A percentile compares a stretch with the other conserved stretches of the same genome.
Evolutionary conservation across 2,329 filamentous ascomycete genomes (phyloP).

Genomic region (Aspergillus awamori): DNA sequence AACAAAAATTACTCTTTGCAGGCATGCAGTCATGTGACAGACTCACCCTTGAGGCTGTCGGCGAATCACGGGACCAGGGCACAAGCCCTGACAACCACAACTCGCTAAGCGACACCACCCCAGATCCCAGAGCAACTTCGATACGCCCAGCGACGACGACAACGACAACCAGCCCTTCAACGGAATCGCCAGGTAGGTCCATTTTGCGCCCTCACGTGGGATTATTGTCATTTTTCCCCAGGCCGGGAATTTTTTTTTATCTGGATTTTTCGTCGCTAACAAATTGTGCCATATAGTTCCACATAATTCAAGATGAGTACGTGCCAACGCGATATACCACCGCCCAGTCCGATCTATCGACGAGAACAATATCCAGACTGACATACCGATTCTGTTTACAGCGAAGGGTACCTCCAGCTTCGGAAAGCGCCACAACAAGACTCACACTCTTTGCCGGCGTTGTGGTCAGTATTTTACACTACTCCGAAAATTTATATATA

Average conservation of each 20-base stretch:
- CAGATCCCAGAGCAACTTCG: slow-evolving; percentile 40
- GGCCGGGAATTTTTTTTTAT: slow-evolving; percentile 14
- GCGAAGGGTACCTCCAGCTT: slow-evolving; percentile 74
- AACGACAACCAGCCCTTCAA: slow-evolving; percentile 51
- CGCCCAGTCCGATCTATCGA: slow-evolving; percentile 26
- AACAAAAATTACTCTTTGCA: too few relatives aligned
- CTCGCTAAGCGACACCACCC: slow-evolving; percentile 46
- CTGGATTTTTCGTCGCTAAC: slow-evolving; percentile 26
- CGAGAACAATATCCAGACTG: slow-evolving; percentile 42
- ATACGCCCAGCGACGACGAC: slow-evolving; percentile 50
- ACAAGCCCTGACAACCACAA: slow-evolving; percentile 44
- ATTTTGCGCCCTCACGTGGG: slow-evolving; percentile 8
- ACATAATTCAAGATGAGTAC: slow-evolving; percentile 63
- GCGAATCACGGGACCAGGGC: slow-evolving; percentile 34
- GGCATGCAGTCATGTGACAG: slow-evolving; percentile 16
- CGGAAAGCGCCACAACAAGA: slow-evolving; percentile 92
- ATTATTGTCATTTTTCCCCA: slow-evolving; percentile 8
- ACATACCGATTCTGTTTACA: slow-evolving; percentile 47
- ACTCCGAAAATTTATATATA: slow-evolving; percentile 17
- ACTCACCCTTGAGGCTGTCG: not conserved
- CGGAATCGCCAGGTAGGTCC: slow-evolving; percentile 48
- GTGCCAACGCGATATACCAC: slow-evolving; percentile 38
- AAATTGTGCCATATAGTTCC: slow-evolving; percentile 19
- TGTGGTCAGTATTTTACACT: slow-evolving; percentile 72
- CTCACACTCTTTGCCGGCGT: slow-evolving; percentile 97